A percentile compares a stretch with the other conserved stretches of the same genome.
phyloP scores from a whole-genome alignment of 2,329 filamentous ascomycete species.

The Aschersonia sp. region DNA sequence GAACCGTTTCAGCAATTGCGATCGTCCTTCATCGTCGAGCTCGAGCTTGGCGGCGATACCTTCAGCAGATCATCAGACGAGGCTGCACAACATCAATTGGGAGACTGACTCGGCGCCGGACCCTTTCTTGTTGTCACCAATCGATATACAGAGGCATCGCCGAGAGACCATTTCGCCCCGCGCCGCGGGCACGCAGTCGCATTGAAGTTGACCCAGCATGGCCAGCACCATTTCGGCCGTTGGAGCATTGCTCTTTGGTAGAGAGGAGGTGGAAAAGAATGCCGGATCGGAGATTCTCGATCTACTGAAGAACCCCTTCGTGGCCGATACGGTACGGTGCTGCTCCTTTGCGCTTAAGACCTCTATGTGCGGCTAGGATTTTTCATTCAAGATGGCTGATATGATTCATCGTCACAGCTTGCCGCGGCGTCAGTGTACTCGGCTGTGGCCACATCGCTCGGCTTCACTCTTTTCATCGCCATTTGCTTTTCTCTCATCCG shows the following conservation, averaged over 20 bases:
- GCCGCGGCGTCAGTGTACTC: slow-evolving; percentile 49
- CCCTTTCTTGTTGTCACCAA: too few relatives aligned
- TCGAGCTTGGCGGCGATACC: neutral
- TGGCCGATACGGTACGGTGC: slow-evolving; percentile 8
- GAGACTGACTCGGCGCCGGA: too few relatives aligned
- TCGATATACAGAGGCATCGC: too few relatives aligned
- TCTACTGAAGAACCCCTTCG: slow-evolving; percentile 36
- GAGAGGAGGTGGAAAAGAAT: slow-evolving; percentile 8
- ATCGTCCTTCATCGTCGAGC: neutral
- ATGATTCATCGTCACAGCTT: slow-evolving; percentile 10
- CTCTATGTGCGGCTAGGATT: neutral
- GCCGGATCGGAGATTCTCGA: slow-evolving; percentile 29
- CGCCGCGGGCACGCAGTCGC: too few relatives aligned
- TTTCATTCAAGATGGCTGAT: neutral
- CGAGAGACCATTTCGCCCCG: too few relatives aligned
- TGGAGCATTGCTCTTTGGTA: neutral
- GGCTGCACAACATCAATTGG: too few relatives aligned
- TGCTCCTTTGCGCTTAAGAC: neutral
- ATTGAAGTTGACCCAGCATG: neutral
- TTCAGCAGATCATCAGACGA: too few relatives aligned
- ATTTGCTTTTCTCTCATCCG: slow-evolving; percentile 78
- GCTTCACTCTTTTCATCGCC: slow-evolving; percentile 58
- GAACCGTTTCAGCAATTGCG: neutral
- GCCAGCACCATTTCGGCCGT: neutral
- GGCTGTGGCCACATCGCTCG: slow-evolving; percentile 68